A percentile compares a stretch with the other conserved stretches of the same genome.
Evolutionary conservation across 2,329 filamentous ascomycete genomes (phyloP).

Genomic region (Fusarium sp.): DNA sequence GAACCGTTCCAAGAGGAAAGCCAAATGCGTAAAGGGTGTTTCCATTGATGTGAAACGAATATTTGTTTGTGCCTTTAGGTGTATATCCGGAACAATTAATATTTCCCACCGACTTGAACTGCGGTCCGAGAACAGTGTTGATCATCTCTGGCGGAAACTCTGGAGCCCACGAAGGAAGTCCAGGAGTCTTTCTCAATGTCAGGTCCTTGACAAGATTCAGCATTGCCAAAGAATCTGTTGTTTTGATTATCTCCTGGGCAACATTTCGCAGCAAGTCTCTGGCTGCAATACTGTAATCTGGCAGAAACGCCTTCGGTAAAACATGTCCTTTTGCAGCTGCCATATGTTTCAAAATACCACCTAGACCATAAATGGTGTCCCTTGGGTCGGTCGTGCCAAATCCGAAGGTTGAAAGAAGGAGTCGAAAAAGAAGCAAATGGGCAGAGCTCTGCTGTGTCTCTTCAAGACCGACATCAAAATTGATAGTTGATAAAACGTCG

Average conservation of each 20-base stretch:
- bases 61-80: not conserved
- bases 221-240: constrained; percentile 2
- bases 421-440: not conserved
- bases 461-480: constrained; percentile 4
- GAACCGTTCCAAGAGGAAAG: not conserved
- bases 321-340: not conserved
- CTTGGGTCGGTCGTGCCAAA: not conserved
- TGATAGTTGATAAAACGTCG: not conserved
- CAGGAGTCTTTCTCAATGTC: not conserved
- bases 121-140: not conserved
- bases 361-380: not conserved
- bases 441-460: accelerated
- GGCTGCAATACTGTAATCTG: not conserved
- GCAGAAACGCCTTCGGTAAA: not conserved
- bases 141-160: not conserved
- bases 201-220: not conserved
- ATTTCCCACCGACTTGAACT: not conserved
- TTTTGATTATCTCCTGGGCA: not conserved
- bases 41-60: not conserved
- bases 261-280: not conserved
- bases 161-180: constrained; percentile 10
- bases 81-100: not conserved
- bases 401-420: not conserved
- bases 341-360: constrained; percentile 16
- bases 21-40: not conserved